phyloP scores from a whole-genome alignment of 257 asterid genomes.

The Rehmannia glutinosa region DNA sequence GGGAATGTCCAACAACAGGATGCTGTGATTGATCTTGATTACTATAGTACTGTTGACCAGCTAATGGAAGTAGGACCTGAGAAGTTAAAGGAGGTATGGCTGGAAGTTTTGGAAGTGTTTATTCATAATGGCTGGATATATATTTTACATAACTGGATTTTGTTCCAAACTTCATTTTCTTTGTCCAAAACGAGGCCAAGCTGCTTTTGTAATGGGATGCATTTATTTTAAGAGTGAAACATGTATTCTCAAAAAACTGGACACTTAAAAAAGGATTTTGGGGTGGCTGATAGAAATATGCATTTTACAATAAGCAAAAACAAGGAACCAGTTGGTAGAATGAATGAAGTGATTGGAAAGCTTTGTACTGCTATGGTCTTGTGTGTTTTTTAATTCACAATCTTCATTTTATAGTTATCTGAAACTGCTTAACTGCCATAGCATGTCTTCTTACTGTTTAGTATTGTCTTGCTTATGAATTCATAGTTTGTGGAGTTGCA shows the following conservation, averaged over 20 bases:
- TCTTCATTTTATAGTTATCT: background rate
- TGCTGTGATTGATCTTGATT: constrained; percentile 80
- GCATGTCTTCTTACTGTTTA: background rate
- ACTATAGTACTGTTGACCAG: constrained; percentile 67
- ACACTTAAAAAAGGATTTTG: background rate
- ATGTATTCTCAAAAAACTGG: background rate
- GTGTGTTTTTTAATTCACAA: background rate
- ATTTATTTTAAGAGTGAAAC: no score
- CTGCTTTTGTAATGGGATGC: background rate
- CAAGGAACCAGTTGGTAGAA: background rate
- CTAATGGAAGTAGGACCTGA: constrained; percentile 80
- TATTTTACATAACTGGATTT: background rate
- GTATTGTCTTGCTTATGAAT: background rate
- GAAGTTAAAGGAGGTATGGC: constrained; percentile 76
- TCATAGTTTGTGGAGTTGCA: background rate
- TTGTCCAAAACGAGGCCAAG: background rate
- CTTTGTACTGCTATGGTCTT: background rate
- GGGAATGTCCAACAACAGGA: constrained; percentile 42
- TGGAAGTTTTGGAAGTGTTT: background rate
- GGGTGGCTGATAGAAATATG: background rate
- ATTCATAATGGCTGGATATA: background rate
- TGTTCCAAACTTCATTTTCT: background rate
- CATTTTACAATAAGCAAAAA: background rate
- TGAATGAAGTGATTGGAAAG: background rate
- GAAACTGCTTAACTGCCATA: background rate